Evolutionary conservation across 371 early-diverging fungal species (phyloP).

Genomic region (Basidiobolus meristosporus): DNA sequence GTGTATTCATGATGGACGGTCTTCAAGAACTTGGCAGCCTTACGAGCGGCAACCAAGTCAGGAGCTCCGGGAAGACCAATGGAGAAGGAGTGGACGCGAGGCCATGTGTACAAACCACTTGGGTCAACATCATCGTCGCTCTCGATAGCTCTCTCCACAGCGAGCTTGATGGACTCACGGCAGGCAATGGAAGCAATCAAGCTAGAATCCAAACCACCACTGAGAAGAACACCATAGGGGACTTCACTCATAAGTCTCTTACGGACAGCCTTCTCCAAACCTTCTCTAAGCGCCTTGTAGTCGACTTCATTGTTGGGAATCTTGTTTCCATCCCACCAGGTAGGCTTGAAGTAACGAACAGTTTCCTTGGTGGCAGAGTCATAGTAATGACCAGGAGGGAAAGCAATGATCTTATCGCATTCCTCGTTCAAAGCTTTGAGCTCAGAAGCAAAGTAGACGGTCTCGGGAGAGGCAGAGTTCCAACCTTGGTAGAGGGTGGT

Average conservation of each 20-base stretch:
- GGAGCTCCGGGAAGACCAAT: constrained; percentile 89
- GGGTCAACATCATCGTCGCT: constrained; percentile 50
- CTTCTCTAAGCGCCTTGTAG: constrained; percentile 48
- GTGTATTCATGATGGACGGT: constrained; percentile 91
- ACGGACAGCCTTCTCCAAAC: constrained; percentile 71
- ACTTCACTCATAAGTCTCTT: constrained; percentile 94
- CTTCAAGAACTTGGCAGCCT: constrained; percentile 70
- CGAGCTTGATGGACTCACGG: constrained; percentile 48
- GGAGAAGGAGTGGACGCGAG: constrained; percentile 81
- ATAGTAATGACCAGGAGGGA: constrained; percentile 89
- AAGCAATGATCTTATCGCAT: constrained; percentile 84
- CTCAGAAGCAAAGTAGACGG: constrained; percentile 83
- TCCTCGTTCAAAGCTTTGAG: constrained; percentile 86
- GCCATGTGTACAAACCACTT: constrained; percentile 15
- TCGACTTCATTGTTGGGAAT: constrained; percentile 29
- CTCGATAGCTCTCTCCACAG: constrained; percentile 9
- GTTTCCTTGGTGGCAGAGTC: constrained; percentile 53
- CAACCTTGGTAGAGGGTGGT: constrained; percentile 92
- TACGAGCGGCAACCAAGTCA: constrained; percentile 76
- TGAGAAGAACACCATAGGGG: constrained; percentile 87
- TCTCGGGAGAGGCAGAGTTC: constrained; percentile 56
- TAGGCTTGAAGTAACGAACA: constrained; percentile 72
- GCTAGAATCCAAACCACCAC: constrained; percentile 86
- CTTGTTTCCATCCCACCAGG: constrained; percentile 58
- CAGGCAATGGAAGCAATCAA: constrained; percentile 86